phyloP scores from a whole-genome alignment of 108 stramenopile genomes.

The Skeletonema grethae region DNA sequence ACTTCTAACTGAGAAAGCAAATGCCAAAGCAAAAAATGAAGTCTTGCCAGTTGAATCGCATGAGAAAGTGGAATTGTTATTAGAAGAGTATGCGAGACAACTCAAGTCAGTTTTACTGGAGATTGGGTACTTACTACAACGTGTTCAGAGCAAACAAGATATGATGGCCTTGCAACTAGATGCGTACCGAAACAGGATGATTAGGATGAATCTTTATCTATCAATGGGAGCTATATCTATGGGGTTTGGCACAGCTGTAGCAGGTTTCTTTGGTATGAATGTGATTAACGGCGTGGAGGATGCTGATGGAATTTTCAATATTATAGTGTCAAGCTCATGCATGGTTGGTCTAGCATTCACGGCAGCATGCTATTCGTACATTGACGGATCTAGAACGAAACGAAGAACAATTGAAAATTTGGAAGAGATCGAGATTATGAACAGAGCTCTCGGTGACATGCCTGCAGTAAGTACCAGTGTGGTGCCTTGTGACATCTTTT shows the following conservation, averaged over 20 bases:
- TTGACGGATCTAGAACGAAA: slow-evolving; percentile 45
- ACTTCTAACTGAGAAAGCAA: slow-evolving; percentile 76
- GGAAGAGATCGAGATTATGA: slow-evolving; percentile 47
- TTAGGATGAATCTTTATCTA: slow-evolving; percentile 85
- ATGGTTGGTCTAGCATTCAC: slow-evolving; percentile 51
- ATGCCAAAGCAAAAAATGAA: slow-evolving; percentile 41
- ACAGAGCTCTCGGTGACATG: slow-evolving; percentile 56
- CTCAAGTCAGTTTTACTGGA: slow-evolving; percentile 69
- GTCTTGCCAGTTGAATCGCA: slow-evolving; percentile 65
- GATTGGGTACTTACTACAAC: slow-evolving; percentile 63
- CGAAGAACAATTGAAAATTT: slow-evolving; percentile 34
- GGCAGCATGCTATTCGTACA: slow-evolving; percentile 55
- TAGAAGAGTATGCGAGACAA: slow-evolving; percentile 86
- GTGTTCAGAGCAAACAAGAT: slow-evolving; percentile 89
- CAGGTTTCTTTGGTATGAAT: slow-evolving; percentile 94
- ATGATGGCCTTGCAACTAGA: slow-evolving; percentile 77
- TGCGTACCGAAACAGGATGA: slow-evolving; percentile 84
- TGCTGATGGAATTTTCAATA: slow-evolving; percentile 58
- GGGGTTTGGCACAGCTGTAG: slow-evolving; percentile 68
- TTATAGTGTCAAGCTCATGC: slow-evolving; percentile 48
- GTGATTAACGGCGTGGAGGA: slow-evolving; percentile 78
- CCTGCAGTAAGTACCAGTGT: slow-evolving; percentile 38
- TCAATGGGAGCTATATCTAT: slow-evolving; percentile 66
- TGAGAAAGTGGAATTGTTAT: slow-evolving; percentile 74
- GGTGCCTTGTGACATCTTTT: background rate